Evolutionary conservation across 129 eudicot genomes (phyloP).

Genomic region (Artemisia annua): DNA sequence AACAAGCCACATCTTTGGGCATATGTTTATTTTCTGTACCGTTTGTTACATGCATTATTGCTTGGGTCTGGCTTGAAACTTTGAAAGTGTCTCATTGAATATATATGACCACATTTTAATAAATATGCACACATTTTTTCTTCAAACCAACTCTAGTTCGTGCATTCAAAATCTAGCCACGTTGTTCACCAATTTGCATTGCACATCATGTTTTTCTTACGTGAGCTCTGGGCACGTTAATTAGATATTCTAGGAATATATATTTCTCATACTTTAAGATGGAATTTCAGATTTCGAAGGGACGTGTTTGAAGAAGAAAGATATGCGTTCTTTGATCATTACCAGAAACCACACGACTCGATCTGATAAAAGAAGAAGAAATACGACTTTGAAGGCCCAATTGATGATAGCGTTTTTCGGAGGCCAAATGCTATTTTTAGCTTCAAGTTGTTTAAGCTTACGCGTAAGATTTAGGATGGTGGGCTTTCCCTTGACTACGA

Average conservation of each 20-base stretch:
- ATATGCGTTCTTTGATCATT: background rate
- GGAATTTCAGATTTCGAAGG: background rate
- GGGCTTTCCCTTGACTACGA: conserved; percentile 1
- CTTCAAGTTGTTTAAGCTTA: background rate
- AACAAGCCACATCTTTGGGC: background rate
- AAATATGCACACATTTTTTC: background rate
- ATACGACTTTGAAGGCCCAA: background rate
- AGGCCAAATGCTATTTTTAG: background rate
- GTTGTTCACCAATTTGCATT: background rate
- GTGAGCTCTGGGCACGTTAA: background rate
- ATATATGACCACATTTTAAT: too few species aligned
- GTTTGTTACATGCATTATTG: background rate
- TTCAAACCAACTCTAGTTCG: background rate
- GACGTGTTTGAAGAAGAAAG: background rate
- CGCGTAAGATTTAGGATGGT: background rate
- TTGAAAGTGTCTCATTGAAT: too few species aligned
- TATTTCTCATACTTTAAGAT: background rate
- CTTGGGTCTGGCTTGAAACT: too few species aligned
- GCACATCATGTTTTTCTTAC: conserved; percentile 1
- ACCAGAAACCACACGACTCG: background rate
- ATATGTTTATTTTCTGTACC: background rate
- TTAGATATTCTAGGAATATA: too few species aligned
- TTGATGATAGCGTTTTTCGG: background rate
- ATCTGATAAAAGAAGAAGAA: background rate
- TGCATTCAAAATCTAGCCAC: background rate